These are phyloP conservation scores for Oryza punctata DNA, from an alignment of 176 grass and related monocot species.

Conservation along the genomic window DNA sequence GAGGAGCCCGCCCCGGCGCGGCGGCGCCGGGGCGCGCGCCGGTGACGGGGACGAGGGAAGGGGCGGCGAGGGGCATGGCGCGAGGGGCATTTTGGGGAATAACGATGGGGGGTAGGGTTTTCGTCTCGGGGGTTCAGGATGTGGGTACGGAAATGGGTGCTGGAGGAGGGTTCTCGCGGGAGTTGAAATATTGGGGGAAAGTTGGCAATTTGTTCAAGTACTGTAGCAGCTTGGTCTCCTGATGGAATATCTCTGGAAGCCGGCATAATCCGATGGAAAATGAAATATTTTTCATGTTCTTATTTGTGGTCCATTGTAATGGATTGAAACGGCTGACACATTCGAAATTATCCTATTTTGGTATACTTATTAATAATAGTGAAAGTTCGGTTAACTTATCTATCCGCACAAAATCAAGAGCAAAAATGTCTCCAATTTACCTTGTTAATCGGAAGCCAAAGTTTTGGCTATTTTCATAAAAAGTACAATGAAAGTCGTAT, in stretches of 20 bases:
- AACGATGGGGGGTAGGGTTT: not conserved
- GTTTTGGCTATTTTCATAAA: no score
- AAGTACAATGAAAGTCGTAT: no score
- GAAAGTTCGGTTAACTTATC: no score
- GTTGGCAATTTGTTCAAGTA: not conserved
- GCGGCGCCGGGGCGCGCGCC: not conserved
- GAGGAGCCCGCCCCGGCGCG: constrained; percentile 18
- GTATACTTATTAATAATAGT: no score
- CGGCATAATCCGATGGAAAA: not conserved
- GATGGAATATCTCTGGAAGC: not conserved
- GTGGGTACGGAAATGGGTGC: constrained; percentile 5
- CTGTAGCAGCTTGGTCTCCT: not conserved
- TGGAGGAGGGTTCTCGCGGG: constrained; percentile 22
- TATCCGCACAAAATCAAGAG: no score
- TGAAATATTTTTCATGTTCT: not conserved
- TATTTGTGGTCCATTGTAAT: not conserved
- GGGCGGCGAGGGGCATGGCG: constrained; percentile 20
- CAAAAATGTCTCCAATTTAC: no score
- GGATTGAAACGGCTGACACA: not conserved
- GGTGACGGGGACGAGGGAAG: constrained; percentile 17
- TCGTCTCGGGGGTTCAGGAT: not conserved
- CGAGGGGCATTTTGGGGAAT: constrained; percentile 31
- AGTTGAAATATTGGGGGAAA: not conserved
- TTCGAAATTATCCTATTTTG: no score
- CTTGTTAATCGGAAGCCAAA: no score